These are phyloP conservation scores for Hamigera avellanea DNA, from an alignment of 495 filamentous ascomycete species.

Conservation along the genomic window DNA sequence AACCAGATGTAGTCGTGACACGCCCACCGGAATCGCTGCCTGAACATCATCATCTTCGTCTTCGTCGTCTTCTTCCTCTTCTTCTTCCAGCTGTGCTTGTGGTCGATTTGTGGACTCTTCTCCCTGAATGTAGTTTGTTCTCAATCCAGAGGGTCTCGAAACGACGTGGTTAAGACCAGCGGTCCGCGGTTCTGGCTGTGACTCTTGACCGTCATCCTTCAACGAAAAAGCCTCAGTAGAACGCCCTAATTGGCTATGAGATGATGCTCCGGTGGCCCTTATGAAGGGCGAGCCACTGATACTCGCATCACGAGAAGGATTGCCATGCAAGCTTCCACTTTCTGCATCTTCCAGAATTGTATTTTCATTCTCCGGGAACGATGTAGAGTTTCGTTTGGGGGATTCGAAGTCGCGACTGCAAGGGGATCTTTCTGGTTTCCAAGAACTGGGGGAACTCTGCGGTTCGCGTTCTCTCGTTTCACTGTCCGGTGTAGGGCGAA, in stretches of 20 bases:
- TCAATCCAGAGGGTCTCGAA: slow-evolving; percentile 21
- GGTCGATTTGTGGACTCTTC: slow-evolving; percentile 8
- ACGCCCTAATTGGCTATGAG: slow-evolving; percentile 21
- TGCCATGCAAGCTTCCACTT: slow-evolving; percentile 11
- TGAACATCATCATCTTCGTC: slow-evolving; percentile 8
- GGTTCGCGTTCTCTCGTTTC: slow-evolving; percentile 4
- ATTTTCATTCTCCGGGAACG: slow-evolving; percentile 9
- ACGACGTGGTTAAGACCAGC: slow-evolving; percentile 5
- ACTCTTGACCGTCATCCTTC: slow-evolving; percentile 18
- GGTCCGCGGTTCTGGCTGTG: slow-evolving; percentile 12
- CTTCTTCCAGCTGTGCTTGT: slow-evolving; percentile 5
- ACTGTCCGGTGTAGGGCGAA: slow-evolving; percentile 5
- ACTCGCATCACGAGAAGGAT: slow-evolving; percentile 23
- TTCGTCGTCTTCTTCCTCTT: too few species aligned
- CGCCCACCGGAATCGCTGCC: slow-evolving; percentile 53
- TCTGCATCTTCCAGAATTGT: slow-evolving; percentile 8
- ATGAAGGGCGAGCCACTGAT: slow-evolving; percentile 34
- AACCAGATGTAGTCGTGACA: slow-evolving; percentile 58
- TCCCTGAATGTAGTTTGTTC: slow-evolving; percentile 16
- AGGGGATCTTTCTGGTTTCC: slow-evolving; percentile 18
- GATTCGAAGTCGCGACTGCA: slow-evolving; percentile 7
- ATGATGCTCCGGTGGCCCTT: slow-evolving; percentile 18
- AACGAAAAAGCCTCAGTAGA: slow-evolving; percentile 21
- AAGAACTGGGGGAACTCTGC: slow-evolving; percentile 2
- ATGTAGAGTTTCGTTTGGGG: slow-evolving; percentile 12